These are phyloP conservation scores for Phytophthora pluvialis DNA, from an alignment of 352 stramenopile species.

Conservation along the genomic window DNA sequence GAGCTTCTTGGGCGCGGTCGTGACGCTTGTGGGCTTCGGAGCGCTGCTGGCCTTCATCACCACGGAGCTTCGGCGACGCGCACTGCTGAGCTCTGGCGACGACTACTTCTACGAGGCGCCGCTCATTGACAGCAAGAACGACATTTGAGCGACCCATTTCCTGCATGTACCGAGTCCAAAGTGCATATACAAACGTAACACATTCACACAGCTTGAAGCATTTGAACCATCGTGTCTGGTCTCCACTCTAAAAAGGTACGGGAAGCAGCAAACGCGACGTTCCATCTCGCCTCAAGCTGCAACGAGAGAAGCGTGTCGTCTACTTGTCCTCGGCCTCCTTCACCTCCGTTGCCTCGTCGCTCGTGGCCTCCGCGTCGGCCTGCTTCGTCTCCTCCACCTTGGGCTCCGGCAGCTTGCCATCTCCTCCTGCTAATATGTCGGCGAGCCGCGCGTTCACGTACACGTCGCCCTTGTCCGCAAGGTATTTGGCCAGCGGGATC, in stretches of 20 bases:
- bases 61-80: conserved; percentile 43
- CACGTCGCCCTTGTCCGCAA: conserved; percentile 84
- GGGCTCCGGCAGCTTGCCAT: conserved; percentile 35
- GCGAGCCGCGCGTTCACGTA: conserved; percentile 61
- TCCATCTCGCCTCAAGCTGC: conserved; percentile 1
- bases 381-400: conserved; percentile 30
- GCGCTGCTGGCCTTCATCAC: conserved; percentile 50
- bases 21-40: conserved; percentile 62
- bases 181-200: conserved; percentile 21
- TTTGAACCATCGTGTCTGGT: conserved; percentile 33
- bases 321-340: conserved; percentile 35
- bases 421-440: conserved; percentile 60
- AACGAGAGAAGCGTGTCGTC: conserved; percentile 1
- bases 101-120: conserved; percentile 78
- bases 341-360: conserved; percentile 15
- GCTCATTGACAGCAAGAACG: conserved; percentile 61
- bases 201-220: conserved; percentile 23
- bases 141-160: conserved; percentile 26
- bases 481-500: conserved; percentile 78
- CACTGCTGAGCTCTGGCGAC: conserved; percentile 36
- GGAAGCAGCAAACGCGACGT: background rate
- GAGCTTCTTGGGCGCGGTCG: conserved; percentile 73
- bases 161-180: conserved; percentile 19
- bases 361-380: conserved; percentile 16
- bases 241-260: conserved; percentile 28